Percentiles rank a stretch among this genome's conserved stretches.
phyloP scores from a whole-genome alignment of 2,329 filamentous ascomycete genomes.

The Fusarium denticulatum region DNA sequence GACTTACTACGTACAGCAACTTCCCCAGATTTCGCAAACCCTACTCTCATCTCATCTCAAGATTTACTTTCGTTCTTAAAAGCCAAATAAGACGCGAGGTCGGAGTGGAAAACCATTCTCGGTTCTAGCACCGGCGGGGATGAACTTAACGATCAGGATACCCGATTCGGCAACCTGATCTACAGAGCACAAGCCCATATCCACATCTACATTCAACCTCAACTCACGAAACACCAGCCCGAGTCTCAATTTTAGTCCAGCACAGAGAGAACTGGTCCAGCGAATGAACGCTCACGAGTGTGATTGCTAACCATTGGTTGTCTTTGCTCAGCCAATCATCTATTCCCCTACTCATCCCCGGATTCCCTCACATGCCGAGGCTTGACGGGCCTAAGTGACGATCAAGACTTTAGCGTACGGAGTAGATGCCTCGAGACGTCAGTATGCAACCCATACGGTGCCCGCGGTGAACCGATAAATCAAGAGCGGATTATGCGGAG shows the following conservation, averaged over 20 bases:
- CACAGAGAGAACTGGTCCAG: background rate
- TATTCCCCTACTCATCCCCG: background rate
- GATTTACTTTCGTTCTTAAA: background rate
- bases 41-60: background rate
- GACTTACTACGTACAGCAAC: background rate
- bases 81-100: background rate
- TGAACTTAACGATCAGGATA: slow-evolving; percentile 32
- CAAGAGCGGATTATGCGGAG: background rate
- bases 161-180: slow-evolving; percentile 27
- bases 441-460: slow-evolving; percentile 2
- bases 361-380: slow-evolving; percentile 26
- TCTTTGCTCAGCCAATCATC: slow-evolving; percentile 4
- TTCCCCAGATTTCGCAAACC: background rate
- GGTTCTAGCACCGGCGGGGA: slow-evolving; percentile 6
- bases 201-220: background rate
- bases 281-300: background rate
- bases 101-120: background rate
- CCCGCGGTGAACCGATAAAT: slow-evolving; percentile 21
- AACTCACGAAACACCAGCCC: background rate
- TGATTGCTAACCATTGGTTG: background rate
- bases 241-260: background rate
- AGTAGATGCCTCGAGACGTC: background rate
- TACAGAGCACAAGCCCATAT: background rate
- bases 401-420: background rate
- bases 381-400: background rate